These are phyloP conservation scores for Apiotrichum gracile DNA, from an alignment of 1,284 basidiomycete species.

Conservation along the genomic window DNA sequence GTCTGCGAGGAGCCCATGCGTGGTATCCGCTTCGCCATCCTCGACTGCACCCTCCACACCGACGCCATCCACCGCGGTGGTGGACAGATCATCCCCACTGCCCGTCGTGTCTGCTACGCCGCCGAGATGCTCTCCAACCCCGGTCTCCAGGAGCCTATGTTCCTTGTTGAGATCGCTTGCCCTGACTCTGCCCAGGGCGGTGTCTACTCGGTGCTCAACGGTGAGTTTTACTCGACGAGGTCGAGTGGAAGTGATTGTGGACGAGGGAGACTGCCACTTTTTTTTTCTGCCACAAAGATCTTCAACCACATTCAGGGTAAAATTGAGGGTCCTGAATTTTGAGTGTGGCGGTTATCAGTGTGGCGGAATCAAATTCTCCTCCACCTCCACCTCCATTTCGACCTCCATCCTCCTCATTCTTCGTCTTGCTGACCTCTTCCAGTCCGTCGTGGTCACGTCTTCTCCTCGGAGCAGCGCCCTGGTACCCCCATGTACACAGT, in stretches of 20 bases:
- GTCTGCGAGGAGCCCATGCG: conserved; percentile 97
- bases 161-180: conserved; percentile 98
- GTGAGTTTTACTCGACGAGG: too few relatives aligned
- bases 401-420: too few relatives aligned
- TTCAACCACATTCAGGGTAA: too few relatives aligned
- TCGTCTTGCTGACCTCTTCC: too few relatives aligned
- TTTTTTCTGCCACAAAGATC: too few relatives aligned
- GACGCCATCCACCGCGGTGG: conserved; percentile 99
- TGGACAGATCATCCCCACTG: conserved; percentile 97
- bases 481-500: conserved; percentile 99
- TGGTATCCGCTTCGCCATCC: conserved; percentile 70
- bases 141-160: conserved; percentile 93
- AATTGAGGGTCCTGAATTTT: too few relatives aligned
- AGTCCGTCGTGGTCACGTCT: conserved; percentile 96
- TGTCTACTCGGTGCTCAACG: conserved; percentile 89
- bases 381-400: too few relatives aligned
- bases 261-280: too few relatives aligned
- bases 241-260: too few relatives aligned
- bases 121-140: conserved; percentile 88
- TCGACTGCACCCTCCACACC: conserved; percentile 21
- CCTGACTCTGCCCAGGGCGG: conserved; percentile 97
- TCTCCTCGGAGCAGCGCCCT: conserved; percentile 92
- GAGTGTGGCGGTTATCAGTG: too few relatives aligned
- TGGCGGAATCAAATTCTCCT: too few relatives aligned
- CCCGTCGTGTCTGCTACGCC: conserved; percentile 94